A percentile compares a stretch with the other conserved stretches of the same genome.
These are phyloP conservation scores for Apiospora rasikravindrae DNA, from an alignment of 2,329 filamentous ascomycete species.

Conservation along the genomic window DNA sequence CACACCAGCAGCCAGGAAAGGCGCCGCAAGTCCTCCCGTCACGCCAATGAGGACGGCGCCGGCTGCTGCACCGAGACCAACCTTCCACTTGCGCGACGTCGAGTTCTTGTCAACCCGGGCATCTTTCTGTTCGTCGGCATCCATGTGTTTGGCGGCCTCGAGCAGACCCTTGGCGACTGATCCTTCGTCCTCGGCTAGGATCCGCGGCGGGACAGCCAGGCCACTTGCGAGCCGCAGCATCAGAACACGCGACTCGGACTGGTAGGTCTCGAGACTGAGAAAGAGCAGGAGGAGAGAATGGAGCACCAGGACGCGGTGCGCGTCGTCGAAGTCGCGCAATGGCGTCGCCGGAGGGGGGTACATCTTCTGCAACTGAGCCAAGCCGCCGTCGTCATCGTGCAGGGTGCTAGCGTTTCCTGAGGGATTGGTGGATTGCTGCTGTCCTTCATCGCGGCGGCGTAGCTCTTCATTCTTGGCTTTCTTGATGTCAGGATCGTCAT, in stretches of 20 bases:
- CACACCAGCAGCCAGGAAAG: slow-evolving; percentile 79
- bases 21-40: slow-evolving; percentile 77
- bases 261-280: slow-evolving; percentile 79
- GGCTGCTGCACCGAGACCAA: slow-evolving; percentile 52
- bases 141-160: slow-evolving; percentile 70
- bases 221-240: slow-evolving; percentile 74
- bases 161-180: slow-evolving; percentile 78
- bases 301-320: slow-evolving; percentile 69
- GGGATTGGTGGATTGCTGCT: background rate
- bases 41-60: slow-evolving; percentile 71
- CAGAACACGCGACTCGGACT: slow-evolving; percentile 73
- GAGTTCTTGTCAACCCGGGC: slow-evolving; percentile 69
- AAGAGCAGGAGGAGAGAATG: slow-evolving; percentile 75
- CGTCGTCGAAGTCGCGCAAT: slow-evolving; percentile 63
- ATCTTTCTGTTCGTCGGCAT: slow-evolving; percentile 67
- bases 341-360: slow-evolving; percentile 67
- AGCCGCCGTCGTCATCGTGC: slow-evolving; percentile 47
- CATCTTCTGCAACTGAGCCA: slow-evolving; percentile 50
- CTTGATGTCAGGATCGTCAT: slow-evolving; percentile 23
- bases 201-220: slow-evolving; percentile 67
- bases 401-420: background rate
- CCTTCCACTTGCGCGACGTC: slow-evolving; percentile 71
- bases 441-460: slow-evolving; percentile 10
- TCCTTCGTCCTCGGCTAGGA: slow-evolving; percentile 74
- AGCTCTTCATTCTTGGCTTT: slow-evolving; percentile 23